A percentile compares a stretch with the other conserved stretches of the same genome.
Conservation (phyloP, 306 rosid genomes). For the Vigna nakashimae region DNA sequence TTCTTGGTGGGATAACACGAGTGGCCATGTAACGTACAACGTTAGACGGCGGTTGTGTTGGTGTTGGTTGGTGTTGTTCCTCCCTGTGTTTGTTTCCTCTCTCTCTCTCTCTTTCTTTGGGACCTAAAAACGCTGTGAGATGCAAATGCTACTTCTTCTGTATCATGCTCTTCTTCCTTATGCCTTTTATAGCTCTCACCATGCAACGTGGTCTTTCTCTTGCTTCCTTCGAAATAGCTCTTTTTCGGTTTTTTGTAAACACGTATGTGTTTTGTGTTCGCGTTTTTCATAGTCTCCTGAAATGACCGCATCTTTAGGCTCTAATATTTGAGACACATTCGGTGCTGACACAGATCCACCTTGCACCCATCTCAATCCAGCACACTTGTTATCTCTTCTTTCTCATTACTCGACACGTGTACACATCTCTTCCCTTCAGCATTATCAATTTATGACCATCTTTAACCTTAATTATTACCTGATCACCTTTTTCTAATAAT, state of each 20-base stretch:
- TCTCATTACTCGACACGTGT: background rate
- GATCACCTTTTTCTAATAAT: too few species aligned
- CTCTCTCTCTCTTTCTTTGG: slow-evolving; percentile 36
- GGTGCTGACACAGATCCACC: slow-evolving; percentile 41
- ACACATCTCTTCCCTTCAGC: too few species aligned
- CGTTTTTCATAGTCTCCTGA: background rate
- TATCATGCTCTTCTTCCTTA: too few species aligned
- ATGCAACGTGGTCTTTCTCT: too few species aligned
- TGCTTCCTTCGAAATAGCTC: background rate
- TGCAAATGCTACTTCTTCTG: slow-evolving; percentile 16
- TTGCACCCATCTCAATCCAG: background rate
- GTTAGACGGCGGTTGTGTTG: background rate
- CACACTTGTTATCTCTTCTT: background rate
- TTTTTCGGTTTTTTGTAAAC: background rate
- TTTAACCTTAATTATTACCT: too few species aligned
- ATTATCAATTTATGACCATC: too few species aligned
- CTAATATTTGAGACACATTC: background rate
- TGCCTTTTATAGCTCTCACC: too few species aligned
- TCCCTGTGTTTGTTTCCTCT: background rate
- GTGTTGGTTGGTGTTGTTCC: background rate
- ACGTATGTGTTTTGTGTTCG: background rate
- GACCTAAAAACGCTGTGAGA: slow-evolving; percentile 9
- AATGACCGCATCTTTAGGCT: background rate
- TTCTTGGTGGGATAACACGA: slow-evolving; percentile 59
- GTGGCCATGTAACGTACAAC: slow-evolving; percentile 60